These are phyloP conservation scores for Posidonia oceanica DNA, from an alignment of 116 monocot species.

Conservation along the genomic window DNA sequence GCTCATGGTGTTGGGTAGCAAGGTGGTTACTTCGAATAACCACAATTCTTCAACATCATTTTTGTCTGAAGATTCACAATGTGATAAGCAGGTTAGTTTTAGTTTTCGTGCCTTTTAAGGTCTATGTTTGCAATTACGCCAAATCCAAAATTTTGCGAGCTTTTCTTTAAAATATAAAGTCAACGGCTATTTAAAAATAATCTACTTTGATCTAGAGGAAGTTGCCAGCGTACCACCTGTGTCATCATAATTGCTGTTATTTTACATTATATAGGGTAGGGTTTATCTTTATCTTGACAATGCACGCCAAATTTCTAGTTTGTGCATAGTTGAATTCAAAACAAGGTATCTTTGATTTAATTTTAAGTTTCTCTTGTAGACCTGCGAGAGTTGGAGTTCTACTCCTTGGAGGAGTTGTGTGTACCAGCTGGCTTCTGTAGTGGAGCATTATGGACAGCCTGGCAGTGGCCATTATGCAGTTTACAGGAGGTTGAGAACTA, in stretches of 20 bases:
- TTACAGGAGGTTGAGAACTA: constrained; percentile 38
- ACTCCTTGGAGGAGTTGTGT: constrained; percentile 14
- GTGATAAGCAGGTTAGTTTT: constrained; percentile 12
- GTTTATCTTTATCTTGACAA: no score
- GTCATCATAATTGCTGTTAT: no score
- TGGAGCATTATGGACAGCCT: constrained; percentile 77
- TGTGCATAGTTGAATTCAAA: no score
- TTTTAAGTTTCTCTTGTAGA: constrained; percentile 4
- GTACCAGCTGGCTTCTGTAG: constrained; percentile 58
- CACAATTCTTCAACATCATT: not conserved
- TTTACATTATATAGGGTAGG: no score
- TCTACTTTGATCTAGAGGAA: no score
- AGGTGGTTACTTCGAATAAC: not conserved
- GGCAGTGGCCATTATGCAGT: constrained; percentile 88
- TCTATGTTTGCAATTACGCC: not conserved
- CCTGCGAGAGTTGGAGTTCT: not conserved
- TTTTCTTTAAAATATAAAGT: not conserved
- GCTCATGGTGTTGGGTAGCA: not conserved
- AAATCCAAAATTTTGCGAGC: not conserved
- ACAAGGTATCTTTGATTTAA: not conserved
- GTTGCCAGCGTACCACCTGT: no score
- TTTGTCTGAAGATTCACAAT: constrained; percentile 4
- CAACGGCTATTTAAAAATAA: no score
- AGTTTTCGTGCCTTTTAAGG: no score
- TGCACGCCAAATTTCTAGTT: no score